These are phyloP conservation scores for Aspergillus fijiensis DNA, from an alignment of 2,329 filamentous ascomycete genomes.

Conservation along the genomic window DNA sequence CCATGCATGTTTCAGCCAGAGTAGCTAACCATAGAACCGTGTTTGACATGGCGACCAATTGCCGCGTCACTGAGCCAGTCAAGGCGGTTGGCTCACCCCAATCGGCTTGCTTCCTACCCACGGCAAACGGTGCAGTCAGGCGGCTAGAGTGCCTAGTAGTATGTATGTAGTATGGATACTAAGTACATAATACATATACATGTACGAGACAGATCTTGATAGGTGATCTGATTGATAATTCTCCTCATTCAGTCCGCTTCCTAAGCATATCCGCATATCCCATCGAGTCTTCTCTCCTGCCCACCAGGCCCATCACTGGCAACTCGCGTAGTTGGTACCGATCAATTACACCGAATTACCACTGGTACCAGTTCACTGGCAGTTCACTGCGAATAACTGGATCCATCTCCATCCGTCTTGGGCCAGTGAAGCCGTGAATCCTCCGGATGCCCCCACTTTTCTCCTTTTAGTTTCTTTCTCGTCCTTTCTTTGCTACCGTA, in stretches of 20 bases:
- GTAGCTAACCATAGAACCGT: constrained; percentile 5
- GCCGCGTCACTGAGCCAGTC: constrained; percentile 3
- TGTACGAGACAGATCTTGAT: background rate
- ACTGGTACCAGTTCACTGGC: background rate
- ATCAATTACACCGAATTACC: background rate
- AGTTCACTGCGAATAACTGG: background rate
- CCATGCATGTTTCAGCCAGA: background rate
- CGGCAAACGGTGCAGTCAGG: constrained; percentile 4
- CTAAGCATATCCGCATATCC: too few species aligned
- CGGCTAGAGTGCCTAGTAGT: background rate
- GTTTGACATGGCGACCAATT: background rate
- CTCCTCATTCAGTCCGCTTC: background rate
- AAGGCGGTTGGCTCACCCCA: constrained; percentile 8
- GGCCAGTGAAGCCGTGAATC: constrained; percentile 1
- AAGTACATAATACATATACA: too few species aligned
- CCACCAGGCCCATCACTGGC: background rate
- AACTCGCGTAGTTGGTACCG: background rate
- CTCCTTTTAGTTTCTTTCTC: constrained; percentile 10
- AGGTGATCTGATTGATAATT: background rate
- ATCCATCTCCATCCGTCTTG: constrained; percentile 2
- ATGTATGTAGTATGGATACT: background rate
- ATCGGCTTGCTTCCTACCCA: constrained; percentile 10
- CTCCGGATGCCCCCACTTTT: constrained; percentile 8
- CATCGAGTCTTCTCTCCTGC: too few species aligned
- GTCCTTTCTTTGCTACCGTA: constrained; percentile 6